These are phyloP conservation scores for Anacardium occidentale DNA, from an alignment of 345 rosid species.

Conservation along the genomic window DNA sequence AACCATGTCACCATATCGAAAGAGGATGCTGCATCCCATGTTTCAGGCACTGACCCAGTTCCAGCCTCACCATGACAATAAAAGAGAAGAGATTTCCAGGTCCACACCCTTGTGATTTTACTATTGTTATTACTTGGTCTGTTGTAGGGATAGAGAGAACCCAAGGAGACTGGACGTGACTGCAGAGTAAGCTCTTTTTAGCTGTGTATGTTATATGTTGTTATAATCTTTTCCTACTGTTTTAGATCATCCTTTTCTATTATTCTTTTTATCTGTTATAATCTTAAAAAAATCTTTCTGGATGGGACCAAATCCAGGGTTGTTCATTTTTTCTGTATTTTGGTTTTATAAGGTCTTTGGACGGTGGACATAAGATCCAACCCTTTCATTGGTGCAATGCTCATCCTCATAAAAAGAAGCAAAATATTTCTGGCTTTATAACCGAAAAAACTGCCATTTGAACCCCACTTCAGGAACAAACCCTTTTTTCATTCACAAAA, in stretches of 20 bases:
- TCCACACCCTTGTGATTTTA: constrained; percentile 23
- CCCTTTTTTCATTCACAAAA: neutral
- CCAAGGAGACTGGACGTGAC: constrained; percentile 3
- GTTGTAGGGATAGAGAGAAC: constrained; percentile 29
- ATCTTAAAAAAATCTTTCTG: constrained; percentile 61
- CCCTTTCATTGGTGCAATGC: too few relatives aligned
- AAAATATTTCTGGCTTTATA: neutral
- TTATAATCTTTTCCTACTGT: neutral
- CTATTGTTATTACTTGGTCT: constrained; percentile 22
- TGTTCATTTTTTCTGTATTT: neutral
- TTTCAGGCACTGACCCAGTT: constrained; percentile 61
- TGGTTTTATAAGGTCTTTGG: constrained; percentile 28
- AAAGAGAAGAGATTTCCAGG: constrained; percentile 19
- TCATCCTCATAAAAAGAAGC: neutral
- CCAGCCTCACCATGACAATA: constrained; percentile 64
- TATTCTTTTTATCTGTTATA: too few relatives aligned
- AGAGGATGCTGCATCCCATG: constrained; percentile 66
- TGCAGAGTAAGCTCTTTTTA: constrained; percentile 32
- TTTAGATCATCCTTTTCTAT: neutral
- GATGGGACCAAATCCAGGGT: neutral
- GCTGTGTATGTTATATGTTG: constrained; percentile 21
- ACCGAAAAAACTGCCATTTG: constrained; percentile 26
- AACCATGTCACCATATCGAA: constrained; percentile 66
- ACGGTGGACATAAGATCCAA: too few relatives aligned
- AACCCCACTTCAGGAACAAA: neutral